A percentile compares a stretch with the other conserved stretches of the same genome.
These are phyloP conservation scores for Cladosporium velox DNA, from an alignment of 2,329 filamentous ascomycete species.

Conservation along the genomic window DNA sequence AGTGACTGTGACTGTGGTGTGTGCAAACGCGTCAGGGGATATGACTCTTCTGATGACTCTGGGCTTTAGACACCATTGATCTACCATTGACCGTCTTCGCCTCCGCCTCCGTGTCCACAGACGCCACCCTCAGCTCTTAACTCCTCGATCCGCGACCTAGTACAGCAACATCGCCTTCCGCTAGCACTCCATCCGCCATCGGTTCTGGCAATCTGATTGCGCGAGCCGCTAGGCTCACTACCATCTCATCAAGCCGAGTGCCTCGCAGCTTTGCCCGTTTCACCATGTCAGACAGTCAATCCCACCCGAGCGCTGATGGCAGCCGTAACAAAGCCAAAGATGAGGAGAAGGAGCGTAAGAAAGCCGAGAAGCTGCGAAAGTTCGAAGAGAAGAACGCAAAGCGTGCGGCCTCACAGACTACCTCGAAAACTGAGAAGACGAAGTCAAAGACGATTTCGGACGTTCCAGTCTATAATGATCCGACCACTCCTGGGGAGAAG, in stretches of 20 bases:
- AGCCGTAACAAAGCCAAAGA: background rate
- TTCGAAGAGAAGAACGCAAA: background rate
- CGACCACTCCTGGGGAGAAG: background rate
- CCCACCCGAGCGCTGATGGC: background rate
- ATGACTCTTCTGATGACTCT: no score
- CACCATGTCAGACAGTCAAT: background rate
- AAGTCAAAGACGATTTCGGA: background rate
- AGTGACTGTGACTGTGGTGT: no score
- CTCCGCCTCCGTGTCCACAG: no score
- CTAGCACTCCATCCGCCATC: background rate
- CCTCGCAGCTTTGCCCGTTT: background rate
- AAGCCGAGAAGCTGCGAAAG: background rate
- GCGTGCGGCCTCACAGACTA: background rate
- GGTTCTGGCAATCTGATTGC: background rate
- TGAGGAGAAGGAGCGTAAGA: background rate
- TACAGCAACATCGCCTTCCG: no score
- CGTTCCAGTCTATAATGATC: background rate
- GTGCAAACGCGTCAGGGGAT: no score
- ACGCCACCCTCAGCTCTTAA: no score
- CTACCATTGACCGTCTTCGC: no score
- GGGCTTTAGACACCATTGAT: no score
- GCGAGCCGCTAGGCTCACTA: background rate
- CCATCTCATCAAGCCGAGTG: background rate
- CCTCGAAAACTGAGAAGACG: background rate
- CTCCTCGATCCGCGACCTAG: no score